These are phyloP conservation scores for Diplotaxis tenuifolia DNA, from an alignment of 345 rosid species.

Conservation along the genomic window DNA sequence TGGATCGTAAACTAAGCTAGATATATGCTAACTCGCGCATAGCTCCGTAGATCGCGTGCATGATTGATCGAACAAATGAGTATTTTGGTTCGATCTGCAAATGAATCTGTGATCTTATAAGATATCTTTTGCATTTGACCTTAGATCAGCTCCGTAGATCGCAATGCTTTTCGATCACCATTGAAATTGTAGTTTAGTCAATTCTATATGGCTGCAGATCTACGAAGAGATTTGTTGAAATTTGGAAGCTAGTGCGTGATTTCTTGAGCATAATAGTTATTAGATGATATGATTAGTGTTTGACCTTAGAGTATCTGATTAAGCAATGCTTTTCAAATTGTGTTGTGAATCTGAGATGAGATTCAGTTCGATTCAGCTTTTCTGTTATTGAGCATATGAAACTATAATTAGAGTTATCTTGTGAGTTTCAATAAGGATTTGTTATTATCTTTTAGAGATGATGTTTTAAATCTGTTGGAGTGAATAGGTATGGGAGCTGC, in stretches of 20 bases:
- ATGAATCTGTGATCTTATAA: no score
- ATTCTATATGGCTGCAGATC: not conserved
- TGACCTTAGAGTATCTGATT: not conserved
- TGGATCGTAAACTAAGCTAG: no score
- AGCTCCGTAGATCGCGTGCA: no score
- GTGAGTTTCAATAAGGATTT: not conserved
- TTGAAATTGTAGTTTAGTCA: no score
- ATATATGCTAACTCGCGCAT: no score
- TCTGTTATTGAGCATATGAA: no score
- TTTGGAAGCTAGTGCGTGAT: not conserved
- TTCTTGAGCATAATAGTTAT: not conserved
- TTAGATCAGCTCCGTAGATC: no score
- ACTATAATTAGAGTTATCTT: not conserved
- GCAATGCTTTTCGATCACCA: no score
- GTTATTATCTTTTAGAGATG: not conserved
- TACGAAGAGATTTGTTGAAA: not conserved
- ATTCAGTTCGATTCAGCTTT: no score
- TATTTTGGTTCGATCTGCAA: no score
- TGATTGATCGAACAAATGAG: no score
- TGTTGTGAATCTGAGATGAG: not conserved
- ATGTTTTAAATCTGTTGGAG: not conserved
- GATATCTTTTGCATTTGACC: no score
- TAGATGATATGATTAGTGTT: not conserved
- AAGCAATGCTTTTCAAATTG: not conserved
- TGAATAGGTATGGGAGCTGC: slow-evolving; percentile 44